Percentiles rank a stretch among this genome's conserved stretches.
phyloP scores from a whole-genome alignment of 305 asterid genomes.

The Fraxinus ornus region DNA sequence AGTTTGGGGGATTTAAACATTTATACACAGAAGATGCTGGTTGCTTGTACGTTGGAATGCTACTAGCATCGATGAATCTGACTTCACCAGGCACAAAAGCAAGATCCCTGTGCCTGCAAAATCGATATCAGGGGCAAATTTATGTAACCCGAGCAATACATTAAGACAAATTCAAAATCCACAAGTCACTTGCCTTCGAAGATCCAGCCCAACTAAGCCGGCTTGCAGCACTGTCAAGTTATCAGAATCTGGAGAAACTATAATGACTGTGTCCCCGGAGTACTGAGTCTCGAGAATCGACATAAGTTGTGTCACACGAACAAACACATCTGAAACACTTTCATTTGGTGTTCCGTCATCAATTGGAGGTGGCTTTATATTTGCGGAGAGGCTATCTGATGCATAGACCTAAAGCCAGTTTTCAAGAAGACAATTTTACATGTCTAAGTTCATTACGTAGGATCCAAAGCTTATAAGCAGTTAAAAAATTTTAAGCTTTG shows the following conservation, averaged over 20 bases:
- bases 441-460: not conserved
- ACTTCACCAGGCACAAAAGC: constrained; percentile 80
- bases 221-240: constrained; percentile 78
- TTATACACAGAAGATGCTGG: constrained; percentile 77
- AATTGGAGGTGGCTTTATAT: constrained; percentile 78
- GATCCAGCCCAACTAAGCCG: constrained; percentile 78
- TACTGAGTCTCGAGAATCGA: constrained; percentile 92
- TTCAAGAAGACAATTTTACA: not conserved
- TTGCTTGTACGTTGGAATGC: constrained; percentile 71
- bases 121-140: not conserved
- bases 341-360: constrained; percentile 90
- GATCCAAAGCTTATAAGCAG: not conserved
- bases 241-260: constrained; percentile 91
- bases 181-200: constrained; percentile 58
- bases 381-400: constrained; percentile 70
- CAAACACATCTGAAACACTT: constrained; percentile 84
- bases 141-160: not conserved
- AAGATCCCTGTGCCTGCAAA: constrained; percentile 73
- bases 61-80: constrained; percentile 61
- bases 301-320: constrained; percentile 92
- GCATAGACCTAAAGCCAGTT: constrained; percentile 56
- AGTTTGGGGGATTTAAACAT: constrained; percentile 84
- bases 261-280: constrained; percentile 66
- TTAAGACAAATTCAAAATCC: not conserved
- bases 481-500: not conserved